Evolutionary conservation across 1,284 basidiomycete species (phyloP), one percentile per base, ranked within the genome.

Genomic region (Leccinum griseonigrum): DNA sequence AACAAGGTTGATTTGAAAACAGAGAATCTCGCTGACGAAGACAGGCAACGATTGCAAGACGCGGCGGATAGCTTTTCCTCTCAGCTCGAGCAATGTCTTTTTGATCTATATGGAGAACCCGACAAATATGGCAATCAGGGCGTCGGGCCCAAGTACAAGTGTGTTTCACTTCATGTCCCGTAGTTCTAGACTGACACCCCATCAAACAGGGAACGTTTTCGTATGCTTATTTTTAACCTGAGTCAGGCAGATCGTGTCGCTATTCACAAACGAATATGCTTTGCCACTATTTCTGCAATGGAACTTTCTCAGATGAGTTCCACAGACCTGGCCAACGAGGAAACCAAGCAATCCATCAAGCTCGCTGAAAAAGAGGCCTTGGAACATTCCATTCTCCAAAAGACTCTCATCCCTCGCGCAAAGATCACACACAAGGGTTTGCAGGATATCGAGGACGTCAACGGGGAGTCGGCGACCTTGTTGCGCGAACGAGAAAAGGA

Each of bases 381-480:
- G 66, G 87, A 87, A 69, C 87, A 94, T 72, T 92, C 91, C 9
- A 94, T 95, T 67, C 78, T 94, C 63, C 83, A 88, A 71, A 90
- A 86, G 71, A 80, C 83, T 11, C 79, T 80, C 4, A 82, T 84
- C 29, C 92, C 92, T 62, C 87, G 89, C 68, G 88, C 91, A 40
- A 94, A 94, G 75, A 89, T 93, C 64, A 95, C 92, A 22, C 93
- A 94, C 78, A 95, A 95, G 76, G 93, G 93, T 61, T 77, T 94
- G 64, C 87, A 94, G 78, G 87, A 92, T 68, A 92, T 95, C 68
- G 93, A 94, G 73, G 86, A 88, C 73, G 76, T 87, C 57, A 83
- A 84, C 64, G 88, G 84, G n/a, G 80, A 81, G 51, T 76, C 78
- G 56, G 74, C 74, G 54, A 66, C 76, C 63, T 79, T 83, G 69